Evolutionary conservation across 2,329 filamentous ascomycete genomes (phyloP).

Genomic region (Curvularia spicifera): DNA sequence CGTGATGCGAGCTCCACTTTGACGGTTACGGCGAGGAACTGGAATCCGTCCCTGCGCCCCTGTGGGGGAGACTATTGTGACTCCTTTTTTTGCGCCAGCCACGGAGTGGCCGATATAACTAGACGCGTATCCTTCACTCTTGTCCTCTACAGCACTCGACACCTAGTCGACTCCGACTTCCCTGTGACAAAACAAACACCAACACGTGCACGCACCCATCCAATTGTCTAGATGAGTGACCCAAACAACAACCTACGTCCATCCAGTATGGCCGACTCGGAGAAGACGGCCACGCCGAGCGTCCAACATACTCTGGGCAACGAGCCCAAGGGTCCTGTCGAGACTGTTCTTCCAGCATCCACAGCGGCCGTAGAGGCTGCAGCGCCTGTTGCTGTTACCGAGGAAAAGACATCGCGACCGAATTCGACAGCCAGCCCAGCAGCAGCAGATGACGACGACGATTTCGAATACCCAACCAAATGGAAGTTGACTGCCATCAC

Average conservation of each 20-base stretch:
- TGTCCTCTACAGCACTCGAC: background rate
- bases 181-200: background rate
- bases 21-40: background rate
- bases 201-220: background rate
- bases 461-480: constrained; percentile 45
- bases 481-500: constrained; percentile 45
- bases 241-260: constrained; percentile 36
- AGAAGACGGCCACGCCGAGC: constrained; percentile 41
- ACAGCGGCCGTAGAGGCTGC: constrained; percentile 27
- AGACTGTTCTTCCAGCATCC: constrained; percentile 33
- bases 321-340: constrained; percentile 38
- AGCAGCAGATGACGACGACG: constrained; percentile 25
- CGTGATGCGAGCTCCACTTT: background rate
- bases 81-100: background rate
- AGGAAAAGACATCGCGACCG: constrained; percentile 23
- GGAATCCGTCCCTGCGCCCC: background rate
- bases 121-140: constrained; percentile 1
- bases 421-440: constrained; percentile 25
- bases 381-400: constrained; percentile 13
- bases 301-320: constrained; percentile 25
- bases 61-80: background rate
- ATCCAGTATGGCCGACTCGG: constrained; percentile 42
- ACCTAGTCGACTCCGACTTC: background rate
- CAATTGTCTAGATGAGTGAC: constrained; percentile 29
- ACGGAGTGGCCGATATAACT: background rate